Conservation (phyloP, 2,329 filamentous ascomycete genomes). For the Microsporum canis region DNA sequence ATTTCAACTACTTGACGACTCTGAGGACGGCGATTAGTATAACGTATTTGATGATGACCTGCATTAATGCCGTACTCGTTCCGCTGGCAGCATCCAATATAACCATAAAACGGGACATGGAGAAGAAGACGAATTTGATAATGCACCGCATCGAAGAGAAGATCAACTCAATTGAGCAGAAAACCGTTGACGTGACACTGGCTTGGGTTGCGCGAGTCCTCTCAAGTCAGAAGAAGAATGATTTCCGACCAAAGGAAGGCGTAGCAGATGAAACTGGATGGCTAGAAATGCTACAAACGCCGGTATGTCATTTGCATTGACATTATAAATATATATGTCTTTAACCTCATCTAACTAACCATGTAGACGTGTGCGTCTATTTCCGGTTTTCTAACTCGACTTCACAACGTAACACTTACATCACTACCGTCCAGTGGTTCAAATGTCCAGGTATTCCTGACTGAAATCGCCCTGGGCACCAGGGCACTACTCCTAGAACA, state of each 20-base stretch:
- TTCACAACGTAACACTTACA: constrained; percentile 50
- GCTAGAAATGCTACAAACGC: constrained; percentile 70
- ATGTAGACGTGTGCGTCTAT: constrained; percentile 62
- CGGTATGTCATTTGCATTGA: constrained; percentile 27
- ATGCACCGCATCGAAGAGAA: constrained; percentile 75
- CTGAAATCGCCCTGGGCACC: constrained; percentile 70
- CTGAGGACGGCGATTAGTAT: constrained; percentile 77
- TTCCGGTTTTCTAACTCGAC: constrained; percentile 63
- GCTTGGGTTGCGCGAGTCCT: constrained; percentile 67
- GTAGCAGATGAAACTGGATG: constrained; percentile 29
- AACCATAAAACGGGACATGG: constrained; percentile 80
- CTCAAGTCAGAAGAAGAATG: constrained; percentile 68
- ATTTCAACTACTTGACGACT: constrained; percentile 69
- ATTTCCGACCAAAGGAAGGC: constrained; percentile 62
- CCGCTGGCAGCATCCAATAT: constrained; percentile 81
- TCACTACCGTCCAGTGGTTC: constrained; percentile 55
- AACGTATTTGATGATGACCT: constrained; percentile 84
- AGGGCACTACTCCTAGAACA: constrained; percentile 76
- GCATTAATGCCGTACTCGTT: constrained; percentile 80
- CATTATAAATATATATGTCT: not conserved
- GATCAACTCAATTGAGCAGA: constrained; percentile 58
- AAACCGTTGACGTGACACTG: constrained; percentile 59
- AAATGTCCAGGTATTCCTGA: constrained; percentile 71
- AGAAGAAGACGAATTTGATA: constrained; percentile 63
- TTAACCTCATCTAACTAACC: constrained; percentile 8